phyloP scores from a whole-genome alignment of 495 filamentous ascomycete genomes.

The Aspergillus homomorphus region DNA sequence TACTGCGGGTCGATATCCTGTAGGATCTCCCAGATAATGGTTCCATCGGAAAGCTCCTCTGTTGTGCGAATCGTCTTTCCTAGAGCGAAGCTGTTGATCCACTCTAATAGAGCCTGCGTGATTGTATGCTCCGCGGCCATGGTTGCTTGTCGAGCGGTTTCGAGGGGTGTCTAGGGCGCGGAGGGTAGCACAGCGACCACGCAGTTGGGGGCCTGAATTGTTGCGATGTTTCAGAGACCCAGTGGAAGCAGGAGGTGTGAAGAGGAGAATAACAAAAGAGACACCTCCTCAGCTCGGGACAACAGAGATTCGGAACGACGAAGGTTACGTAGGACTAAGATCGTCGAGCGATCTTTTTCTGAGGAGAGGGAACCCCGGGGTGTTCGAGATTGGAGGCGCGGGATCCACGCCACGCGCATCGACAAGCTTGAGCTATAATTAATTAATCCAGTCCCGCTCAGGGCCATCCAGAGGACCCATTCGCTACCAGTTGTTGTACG shows the following conservation, averaged over 20 bases:
- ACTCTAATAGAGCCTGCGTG: slow-evolving; percentile 54
- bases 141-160: slow-evolving; percentile 19
- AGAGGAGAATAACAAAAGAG: neutral
- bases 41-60: slow-evolving; percentile 71
- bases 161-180: slow-evolving; percentile 5
- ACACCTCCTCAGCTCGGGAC: neutral
- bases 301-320: neutral
- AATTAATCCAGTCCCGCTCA: neutral
- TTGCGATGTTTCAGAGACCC: neutral
- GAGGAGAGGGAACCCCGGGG: slow-evolving; percentile 1
- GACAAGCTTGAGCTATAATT: slow-evolving; percentile 4
- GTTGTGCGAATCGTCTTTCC: slow-evolving; percentile 44
- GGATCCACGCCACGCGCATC: slow-evolving; percentile 8
- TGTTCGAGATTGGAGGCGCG: slow-evolving; percentile 3
- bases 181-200: neutral
- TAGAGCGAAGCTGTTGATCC: slow-evolving; percentile 55
- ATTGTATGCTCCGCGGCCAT: slow-evolving; percentile 47
- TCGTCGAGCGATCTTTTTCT: neutral
- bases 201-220: neutral
- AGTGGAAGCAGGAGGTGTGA: neutral
- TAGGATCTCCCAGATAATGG: slow-evolving; percentile 66
- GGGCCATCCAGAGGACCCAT: neutral
- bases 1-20: slow-evolving; percentile 65
- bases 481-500: neutral
- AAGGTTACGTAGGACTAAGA: slow-evolving; percentile 12